These are phyloP conservation scores for Melocanna baccifera DNA, from an alignment of 176 grass and related monocot genomes.

Conservation along the genomic window DNA sequence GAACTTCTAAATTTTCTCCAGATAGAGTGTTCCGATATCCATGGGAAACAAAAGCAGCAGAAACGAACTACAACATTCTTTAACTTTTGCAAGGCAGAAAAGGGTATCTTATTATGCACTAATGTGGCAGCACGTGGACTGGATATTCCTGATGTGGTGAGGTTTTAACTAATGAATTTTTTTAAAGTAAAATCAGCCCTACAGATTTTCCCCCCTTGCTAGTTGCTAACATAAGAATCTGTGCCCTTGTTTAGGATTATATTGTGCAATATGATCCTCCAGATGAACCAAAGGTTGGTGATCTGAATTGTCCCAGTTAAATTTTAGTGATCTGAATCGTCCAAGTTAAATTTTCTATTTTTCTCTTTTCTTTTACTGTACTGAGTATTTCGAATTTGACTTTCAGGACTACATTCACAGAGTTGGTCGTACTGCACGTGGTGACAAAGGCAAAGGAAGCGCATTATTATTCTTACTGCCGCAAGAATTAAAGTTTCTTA, in stretches of 20 bases:
- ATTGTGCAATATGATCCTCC: constrained; percentile 98
- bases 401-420: constrained; percentile 97
- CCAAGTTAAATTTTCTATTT: neutral
- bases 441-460: constrained; percentile 78
- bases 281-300: constrained; percentile 92
- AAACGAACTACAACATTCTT: constrained; percentile 94
- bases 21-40: constrained; percentile 82
- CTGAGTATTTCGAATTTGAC: constrained; percentile 22
- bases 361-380: neutral
- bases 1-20: constrained; percentile 74
- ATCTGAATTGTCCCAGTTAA: neutral
- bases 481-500: constrained; percentile 87
- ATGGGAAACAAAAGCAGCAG: constrained; percentile 97
- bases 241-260: constrained; percentile 65
- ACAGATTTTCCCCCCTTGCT: neutral
- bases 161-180: constrained; percentile 21
- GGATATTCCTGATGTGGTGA: constrained; percentile 94
- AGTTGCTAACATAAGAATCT: neutral
- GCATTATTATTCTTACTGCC: constrained; percentile 88
- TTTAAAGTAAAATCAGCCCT: neutral
- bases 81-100: constrained; percentile 87
- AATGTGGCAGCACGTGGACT: constrained; percentile 95
- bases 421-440: constrained; percentile 92
- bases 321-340: constrained; percentile 11
- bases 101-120: constrained; percentile 86